Conservation (phyloP, 768 basidiomycete genomes). For the Lactifluus pinguis region DNA sequence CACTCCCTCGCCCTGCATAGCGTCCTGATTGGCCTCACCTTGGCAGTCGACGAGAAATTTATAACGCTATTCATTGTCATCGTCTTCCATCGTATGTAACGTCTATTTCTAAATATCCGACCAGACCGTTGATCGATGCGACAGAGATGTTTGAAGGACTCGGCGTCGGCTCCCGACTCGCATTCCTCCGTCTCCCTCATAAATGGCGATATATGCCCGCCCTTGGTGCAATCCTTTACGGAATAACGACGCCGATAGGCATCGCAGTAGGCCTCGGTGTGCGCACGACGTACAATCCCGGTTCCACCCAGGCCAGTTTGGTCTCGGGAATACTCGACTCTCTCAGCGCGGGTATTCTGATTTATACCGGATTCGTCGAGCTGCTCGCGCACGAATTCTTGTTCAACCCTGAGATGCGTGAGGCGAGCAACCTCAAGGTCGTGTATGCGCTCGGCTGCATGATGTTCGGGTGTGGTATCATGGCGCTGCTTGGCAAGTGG, state of each 20-base stretch:
- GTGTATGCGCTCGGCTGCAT: constrained; percentile 69
- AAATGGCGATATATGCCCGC: constrained; percentile 50
- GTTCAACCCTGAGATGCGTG: constrained; percentile 79
- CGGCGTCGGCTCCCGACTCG: constrained; percentile 84
- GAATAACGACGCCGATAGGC: constrained; percentile 77
- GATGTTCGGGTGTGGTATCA: constrained; percentile 75
- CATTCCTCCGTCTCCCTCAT: constrained; percentile 54
- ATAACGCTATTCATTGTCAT: constrained; percentile 83
- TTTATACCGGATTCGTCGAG: constrained; percentile 86
- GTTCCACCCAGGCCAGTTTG: constrained; percentile 62
- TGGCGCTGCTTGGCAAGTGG: constrained; percentile 88
- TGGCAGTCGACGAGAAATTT: constrained; percentile 81
- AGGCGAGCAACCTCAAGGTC: constrained; percentile 55
- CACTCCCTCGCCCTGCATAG: constrained; percentile 28
- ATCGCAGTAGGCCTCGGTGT: constrained; percentile 79
- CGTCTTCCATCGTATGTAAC: constrained; percentile 80
- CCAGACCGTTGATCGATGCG: not conserved
- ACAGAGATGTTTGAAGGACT: constrained; percentile 91
- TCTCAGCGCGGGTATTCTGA: constrained; percentile 75
- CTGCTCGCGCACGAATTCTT: constrained; percentile 92
- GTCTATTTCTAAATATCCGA: not conserved
- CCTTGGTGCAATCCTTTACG: constrained; percentile 55
- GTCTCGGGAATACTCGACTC: constrained; percentile 83
- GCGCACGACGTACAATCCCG: constrained; percentile 73
- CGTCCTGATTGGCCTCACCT: constrained; percentile 79